A percentile compares a stretch with the other conserved stretches of the same genome.
Conservation (phyloP, 1,284 basidiomycete genomes). For the Cutaneotrichosporon cavernicola region DNA sequence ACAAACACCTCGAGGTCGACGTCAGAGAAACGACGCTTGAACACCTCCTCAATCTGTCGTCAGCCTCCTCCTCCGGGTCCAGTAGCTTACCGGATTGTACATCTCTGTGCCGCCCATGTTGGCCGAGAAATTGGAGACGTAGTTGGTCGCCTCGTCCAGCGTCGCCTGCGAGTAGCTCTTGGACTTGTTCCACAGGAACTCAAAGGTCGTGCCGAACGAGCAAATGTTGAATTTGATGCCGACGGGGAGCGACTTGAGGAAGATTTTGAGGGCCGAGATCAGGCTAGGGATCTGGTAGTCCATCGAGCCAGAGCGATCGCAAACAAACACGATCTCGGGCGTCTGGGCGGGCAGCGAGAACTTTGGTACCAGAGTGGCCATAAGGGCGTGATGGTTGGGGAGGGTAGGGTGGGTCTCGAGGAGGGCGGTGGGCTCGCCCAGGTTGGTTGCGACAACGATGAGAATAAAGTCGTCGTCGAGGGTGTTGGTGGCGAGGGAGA, state of each 20-base stretch:
- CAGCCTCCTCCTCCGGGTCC: neutral
- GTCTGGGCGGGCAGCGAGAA: constrained; percentile 13
- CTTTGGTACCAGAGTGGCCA: constrained; percentile 21
- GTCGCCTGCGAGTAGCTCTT: constrained; percentile 17
- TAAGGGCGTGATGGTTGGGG: constrained; percentile 17
- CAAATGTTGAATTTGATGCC: constrained; percentile 35
- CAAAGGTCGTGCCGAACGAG: constrained; percentile 25
- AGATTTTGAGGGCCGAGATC: constrained; percentile 19
- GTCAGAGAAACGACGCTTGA: constrained; percentile 25
- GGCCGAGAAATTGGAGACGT: constrained; percentile 27
- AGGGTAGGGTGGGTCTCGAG: constrained; percentile 24
- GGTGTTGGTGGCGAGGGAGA: neutral
- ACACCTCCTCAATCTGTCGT: constrained; percentile 19
- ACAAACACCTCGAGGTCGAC: constrained; percentile 33
- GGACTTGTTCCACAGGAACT: constrained; percentile 20
- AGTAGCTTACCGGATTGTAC: constrained; percentile 13
- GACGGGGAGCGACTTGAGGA: constrained; percentile 31
- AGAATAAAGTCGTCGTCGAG: constrained; percentile 33
- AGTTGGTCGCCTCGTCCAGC: constrained; percentile 25
- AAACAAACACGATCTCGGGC: constrained; percentile 36
- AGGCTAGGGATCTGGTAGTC: constrained; percentile 24
- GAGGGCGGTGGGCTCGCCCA: constrained; percentile 29
- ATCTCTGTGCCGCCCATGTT: constrained; percentile 36
- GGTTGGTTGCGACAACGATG: constrained; percentile 22
- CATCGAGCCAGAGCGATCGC: constrained; percentile 37